phyloP scores from a whole-genome alignment of 2,329 filamentous ascomycete species.

The Diaporthe humulicola region DNA sequence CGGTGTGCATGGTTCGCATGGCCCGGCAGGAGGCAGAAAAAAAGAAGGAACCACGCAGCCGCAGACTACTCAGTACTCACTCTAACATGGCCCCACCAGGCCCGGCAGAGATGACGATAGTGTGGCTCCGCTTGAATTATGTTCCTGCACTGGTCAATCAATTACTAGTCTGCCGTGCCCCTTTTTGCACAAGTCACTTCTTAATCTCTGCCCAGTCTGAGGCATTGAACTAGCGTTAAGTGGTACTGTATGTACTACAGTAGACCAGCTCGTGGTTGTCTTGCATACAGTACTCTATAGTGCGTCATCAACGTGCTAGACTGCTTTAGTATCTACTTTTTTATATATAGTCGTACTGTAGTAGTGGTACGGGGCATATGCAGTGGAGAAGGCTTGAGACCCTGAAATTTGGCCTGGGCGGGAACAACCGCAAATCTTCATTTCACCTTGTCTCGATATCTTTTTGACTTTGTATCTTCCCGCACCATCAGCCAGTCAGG shows the following conservation, averaged over 20 bases:
- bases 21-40: background rate
- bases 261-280: background rate
- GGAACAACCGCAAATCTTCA: slow-evolving; percentile 22
- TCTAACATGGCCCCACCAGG: background rate
- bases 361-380: background rate
- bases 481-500: background rate
- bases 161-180: background rate
- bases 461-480: background rate
- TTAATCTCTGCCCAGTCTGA: background rate
- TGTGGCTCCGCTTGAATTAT: background rate
- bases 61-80: no score
- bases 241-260: background rate
- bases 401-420: slow-evolving; percentile 16
- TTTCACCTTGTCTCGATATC: slow-evolving; percentile 11
- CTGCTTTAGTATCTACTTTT: no score
- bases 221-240: background rate
- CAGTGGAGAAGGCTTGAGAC: slow-evolving; percentile 7
- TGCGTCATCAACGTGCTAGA: background rate
- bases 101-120: slow-evolving; percentile 5
- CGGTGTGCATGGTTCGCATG: slow-evolving; percentile 8
- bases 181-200: background rate
- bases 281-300: background rate
- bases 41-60: background rate
- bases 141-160: no score
- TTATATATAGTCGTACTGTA: background rate